Conservation (phyloP, 2,329 filamentous ascomycete genomes). For the Amauroascus niger region DNA sequence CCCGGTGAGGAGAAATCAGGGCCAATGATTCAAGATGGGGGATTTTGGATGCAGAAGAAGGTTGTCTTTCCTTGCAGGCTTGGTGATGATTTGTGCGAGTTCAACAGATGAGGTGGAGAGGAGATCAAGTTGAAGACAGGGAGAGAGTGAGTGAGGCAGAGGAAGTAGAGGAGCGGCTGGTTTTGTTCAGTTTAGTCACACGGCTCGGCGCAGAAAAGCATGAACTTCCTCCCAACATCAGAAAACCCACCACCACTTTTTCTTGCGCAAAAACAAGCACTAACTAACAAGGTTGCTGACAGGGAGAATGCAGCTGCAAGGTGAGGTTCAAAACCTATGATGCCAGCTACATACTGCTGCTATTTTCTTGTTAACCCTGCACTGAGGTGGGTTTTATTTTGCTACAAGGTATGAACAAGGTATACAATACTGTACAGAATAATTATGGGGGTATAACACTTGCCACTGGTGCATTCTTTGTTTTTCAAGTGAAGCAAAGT, state of each 20-base stretch:
- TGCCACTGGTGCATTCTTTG: no score
- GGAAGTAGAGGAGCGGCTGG: background rate
- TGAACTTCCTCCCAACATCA: background rate
- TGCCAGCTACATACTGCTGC: background rate
- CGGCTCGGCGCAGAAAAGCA: background rate
- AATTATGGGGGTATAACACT: no score
- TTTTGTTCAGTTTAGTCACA: slow-evolving; percentile 3
- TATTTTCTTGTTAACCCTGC: background rate
- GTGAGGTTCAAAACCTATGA: background rate
- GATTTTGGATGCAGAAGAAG: background rate
- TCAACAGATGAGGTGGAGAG: background rate
- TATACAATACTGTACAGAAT: no score
- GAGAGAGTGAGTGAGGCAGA: no score
- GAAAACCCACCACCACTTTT: no score
- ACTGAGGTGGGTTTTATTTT: background rate
- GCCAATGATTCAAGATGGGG: background rate
- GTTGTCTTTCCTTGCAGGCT: background rate
- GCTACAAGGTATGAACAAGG: background rate
- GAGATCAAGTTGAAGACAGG: background rate
- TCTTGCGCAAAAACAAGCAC: slow-evolving; percentile 4
- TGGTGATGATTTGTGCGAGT: background rate
- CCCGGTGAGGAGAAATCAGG: background rate
- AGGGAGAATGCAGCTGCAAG: background rate
- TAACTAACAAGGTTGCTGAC: slow-evolving; percentile 3
- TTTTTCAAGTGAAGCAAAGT: no score